Conservation (phyloP, 495 filamentous ascomycete genomes). For the Xylaria bambusicola region DNA sequence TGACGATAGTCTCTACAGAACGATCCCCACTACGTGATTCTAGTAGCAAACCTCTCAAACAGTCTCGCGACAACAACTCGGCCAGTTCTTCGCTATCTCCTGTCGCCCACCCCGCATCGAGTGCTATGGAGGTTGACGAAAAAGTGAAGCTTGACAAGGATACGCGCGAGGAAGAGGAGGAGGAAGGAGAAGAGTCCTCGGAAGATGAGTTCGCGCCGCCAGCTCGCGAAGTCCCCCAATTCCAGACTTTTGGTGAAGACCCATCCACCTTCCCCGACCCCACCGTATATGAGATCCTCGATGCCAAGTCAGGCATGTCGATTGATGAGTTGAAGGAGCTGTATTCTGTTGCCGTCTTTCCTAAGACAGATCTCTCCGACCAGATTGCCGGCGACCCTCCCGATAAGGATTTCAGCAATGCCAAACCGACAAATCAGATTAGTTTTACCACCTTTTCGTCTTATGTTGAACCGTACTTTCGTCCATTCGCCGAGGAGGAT, state of each 20-base stretch:
- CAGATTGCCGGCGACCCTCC: constrained; percentile 86
- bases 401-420: constrained; percentile 91
- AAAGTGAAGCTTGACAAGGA: constrained; percentile 52
- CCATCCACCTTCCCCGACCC: constrained; percentile 90
- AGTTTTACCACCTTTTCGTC: constrained; percentile 84
- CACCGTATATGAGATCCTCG: constrained; percentile 89
- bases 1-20: constrained; percentile 28
- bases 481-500: constrained; percentile 90
- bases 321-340: constrained; percentile 82
- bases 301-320: constrained; percentile 68
- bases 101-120: constrained; percentile 50
- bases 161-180: constrained; percentile 54
- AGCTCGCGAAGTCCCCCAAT: constrained; percentile 70
- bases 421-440: constrained; percentile 92
- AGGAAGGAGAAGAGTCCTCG: constrained; percentile 62
- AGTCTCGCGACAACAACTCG: constrained; percentile 55
- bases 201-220: constrained; percentile 77
- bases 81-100: constrained; percentile 67
- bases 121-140: constrained; percentile 52
- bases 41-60: constrained; percentile 47
- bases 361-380: constrained; percentile 73
- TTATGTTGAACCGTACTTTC: constrained; percentile 88
- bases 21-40: constrained; percentile 47
- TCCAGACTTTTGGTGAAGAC: constrained; percentile 84
- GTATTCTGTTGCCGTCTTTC: constrained; percentile 83